Evolutionary conservation across 305 asterid genomes (phyloP), one percentile per base, ranked within the genome.

Genomic region (Fraxinus latifolia): DNA sequence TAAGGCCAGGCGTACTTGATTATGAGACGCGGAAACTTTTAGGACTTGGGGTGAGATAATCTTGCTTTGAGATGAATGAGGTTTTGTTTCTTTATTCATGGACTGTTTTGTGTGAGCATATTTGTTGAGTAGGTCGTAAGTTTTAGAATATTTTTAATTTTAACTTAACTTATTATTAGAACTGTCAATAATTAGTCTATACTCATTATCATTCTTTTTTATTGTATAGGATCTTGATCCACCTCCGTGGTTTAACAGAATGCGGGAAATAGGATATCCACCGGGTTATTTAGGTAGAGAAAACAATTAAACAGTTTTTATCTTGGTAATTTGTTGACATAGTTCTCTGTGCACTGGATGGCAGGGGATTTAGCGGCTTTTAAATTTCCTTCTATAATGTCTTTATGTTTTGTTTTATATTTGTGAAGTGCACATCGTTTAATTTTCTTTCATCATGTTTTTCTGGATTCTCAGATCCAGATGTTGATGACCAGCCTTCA

Each of bases 231-330:
- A 91, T 88, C 87, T 91, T 82, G 98, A 95, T 86, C 99, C 99
- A 82, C 99, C 99, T 82, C 99, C 99, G 55, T 95, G 99, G 99
- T 97, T 94, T 81, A 84, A 91, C 91, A 90, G 98, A 88, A 95
- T 94, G 99, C 92, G 97, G 79, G 96, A 94, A 90, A 86, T 95
- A 74, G 99, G 99, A 82, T 95, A 95, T 81, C 99, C 98, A 12
- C 97, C 96, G 74, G 98, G 95, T 86, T 95, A 95, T 93, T 83
- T 95, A 89, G 99, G 99, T 94, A 92, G 82, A 80, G 79, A 14
- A 58, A 14, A 36, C 31, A 1, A 15, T 25, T 27, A 2, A 65
- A 25, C 33, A 65, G 34, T 9, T 65, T 65, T 2, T 12, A 15
- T 11, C 42, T 21, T 79, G 81, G 31, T 65, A 33, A 87, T 77